A percentile compares a stretch with the other conserved stretches of the same genome.
These are phyloP conservation scores for Solanum bulbocastanum DNA, from an alignment of 257 asterid species.

Conservation along the genomic window DNA sequence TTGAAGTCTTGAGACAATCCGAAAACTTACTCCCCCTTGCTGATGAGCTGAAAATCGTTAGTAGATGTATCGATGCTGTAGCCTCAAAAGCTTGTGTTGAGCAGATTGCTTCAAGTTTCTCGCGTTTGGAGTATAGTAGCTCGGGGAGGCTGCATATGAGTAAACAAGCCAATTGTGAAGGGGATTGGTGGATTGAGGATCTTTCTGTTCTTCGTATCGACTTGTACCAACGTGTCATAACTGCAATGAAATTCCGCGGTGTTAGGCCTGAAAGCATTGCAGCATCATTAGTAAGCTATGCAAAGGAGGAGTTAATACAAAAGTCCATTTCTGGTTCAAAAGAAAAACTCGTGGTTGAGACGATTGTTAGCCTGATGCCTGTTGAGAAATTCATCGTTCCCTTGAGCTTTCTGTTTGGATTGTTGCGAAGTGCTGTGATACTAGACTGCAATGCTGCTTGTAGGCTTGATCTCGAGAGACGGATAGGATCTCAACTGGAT, in stretches of 20 bases:
- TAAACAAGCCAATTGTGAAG: constrained; percentile 54
- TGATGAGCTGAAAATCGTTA: constrained; percentile 57
- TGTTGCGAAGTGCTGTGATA: constrained; percentile 66
- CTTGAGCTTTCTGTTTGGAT: constrained; percentile 63
- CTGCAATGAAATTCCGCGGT: constrained; percentile 84
- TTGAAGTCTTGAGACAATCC: constrained; percentile 72
- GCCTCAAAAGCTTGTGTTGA: constrained; percentile 96
- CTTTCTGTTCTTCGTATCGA: constrained; percentile 67
- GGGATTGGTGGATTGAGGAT: constrained; percentile 98
- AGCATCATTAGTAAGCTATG: constrained; percentile 76
- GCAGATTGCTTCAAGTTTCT: constrained; percentile 94
- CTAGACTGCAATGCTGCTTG: constrained; percentile 59
- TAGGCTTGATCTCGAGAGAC: constrained; percentile 78
- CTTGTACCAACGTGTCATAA: constrained; percentile 59
- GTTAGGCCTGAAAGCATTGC: constrained; percentile 93
- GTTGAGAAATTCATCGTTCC: constrained; percentile 77
- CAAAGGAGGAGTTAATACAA: constrained; percentile 64
- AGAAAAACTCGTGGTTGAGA: constrained; percentile 68
- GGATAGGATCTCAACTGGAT: constrained; percentile 76
- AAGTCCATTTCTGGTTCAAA: constrained; percentile 33
- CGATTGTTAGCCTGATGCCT: constrained; percentile 75
- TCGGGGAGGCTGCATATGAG: constrained; percentile 92
- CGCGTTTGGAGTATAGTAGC: constrained; percentile 83
- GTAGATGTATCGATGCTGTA: constrained; percentile 63
- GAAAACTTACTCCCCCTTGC: constrained; percentile 83